Conservation (phyloP, 1,284 basidiomycete species). For the Sporisorium graminicola region DNA sequence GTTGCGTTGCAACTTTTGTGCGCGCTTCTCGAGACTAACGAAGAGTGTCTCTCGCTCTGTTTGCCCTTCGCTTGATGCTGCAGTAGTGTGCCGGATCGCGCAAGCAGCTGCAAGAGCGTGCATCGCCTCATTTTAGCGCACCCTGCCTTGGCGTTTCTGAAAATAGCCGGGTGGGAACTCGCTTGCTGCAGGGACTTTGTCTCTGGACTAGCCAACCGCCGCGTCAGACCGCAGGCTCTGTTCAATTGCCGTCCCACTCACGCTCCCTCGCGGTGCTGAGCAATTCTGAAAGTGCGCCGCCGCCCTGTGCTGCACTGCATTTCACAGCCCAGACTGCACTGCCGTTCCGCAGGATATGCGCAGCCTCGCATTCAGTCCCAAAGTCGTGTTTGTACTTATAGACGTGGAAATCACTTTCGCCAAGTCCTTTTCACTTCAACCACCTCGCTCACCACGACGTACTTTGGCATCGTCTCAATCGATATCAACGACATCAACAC, state of each 20-base stretch:
- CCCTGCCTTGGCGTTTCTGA: neutral
- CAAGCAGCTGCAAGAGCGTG: neutral
- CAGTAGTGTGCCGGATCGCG: neutral
- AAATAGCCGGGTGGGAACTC: neutral
- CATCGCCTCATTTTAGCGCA: neutral
- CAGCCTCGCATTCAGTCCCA: no score
- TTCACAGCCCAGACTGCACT: neutral
- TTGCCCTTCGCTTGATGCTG: neutral
- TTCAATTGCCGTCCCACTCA: neutral
- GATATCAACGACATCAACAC: neutral
- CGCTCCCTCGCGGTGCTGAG: neutral
- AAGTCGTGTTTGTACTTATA: slow-evolving; percentile 13
- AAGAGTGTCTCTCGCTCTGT: neutral
- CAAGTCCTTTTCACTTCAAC: neutral
- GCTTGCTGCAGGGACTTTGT: neutral
- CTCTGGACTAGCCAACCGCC: neutral
- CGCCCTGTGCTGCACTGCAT: neutral
- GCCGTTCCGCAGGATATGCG: no score
- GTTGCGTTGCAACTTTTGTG: neutral
- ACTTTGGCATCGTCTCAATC: slow-evolving; percentile 8
- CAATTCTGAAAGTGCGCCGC: neutral
- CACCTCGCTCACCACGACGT: neutral
- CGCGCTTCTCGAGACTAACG: neutral
- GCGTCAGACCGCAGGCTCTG: slow-evolving; percentile 6
- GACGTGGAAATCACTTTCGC: neutral